These are phyloP conservation scores for Russula sp. DNA, from an alignment of 768 basidiomycete genomes.

Conservation along the genomic window DNA sequence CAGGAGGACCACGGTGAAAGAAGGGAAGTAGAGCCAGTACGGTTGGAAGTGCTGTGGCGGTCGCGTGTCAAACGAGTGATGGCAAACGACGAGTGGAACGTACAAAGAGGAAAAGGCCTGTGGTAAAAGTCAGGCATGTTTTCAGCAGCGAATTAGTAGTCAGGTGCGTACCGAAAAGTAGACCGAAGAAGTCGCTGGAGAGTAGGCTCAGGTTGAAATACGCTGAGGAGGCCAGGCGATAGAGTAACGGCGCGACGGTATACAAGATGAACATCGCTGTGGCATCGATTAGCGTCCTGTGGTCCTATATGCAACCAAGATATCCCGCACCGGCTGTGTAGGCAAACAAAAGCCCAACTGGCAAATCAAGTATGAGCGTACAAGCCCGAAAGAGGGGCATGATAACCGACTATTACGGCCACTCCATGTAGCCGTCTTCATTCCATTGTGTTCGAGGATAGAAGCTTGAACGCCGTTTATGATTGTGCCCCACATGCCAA, in stretches of 20 bases:
- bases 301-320: not conserved
- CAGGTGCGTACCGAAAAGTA: conserved; percentile 54
- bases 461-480: conserved; percentile 77
- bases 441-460: conserved; percentile 60
- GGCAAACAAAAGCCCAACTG: conserved; percentile 48
- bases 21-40: conserved; percentile 85
- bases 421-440: conserved; percentile 66
- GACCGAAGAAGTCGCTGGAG: conserved; percentile 85
- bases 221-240: conserved; percentile 79
- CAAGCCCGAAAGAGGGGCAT: not conserved
- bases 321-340: conserved; percentile 41
- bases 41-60: conserved; percentile 62
- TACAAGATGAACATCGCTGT: conserved; percentile 80
- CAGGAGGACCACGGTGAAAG: conserved; percentile 61
- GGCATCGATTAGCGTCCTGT: not conserved
- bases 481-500: conserved; percentile 80
- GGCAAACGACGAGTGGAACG: conserved; percentile 22
- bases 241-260: conserved; percentile 78
- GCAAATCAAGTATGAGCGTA: conserved; percentile 12
- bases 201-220: conserved; percentile 82
- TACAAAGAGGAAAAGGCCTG: conserved; percentile 51
- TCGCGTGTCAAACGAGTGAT: not conserved
- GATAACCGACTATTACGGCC: conserved; percentile 53
- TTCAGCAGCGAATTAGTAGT: conserved; percentile 4
- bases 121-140: not conserved